phyloP scores from a whole-genome alignment of 352 stramenopile genomes.

The Globisporangium paroecandrum region DNA sequence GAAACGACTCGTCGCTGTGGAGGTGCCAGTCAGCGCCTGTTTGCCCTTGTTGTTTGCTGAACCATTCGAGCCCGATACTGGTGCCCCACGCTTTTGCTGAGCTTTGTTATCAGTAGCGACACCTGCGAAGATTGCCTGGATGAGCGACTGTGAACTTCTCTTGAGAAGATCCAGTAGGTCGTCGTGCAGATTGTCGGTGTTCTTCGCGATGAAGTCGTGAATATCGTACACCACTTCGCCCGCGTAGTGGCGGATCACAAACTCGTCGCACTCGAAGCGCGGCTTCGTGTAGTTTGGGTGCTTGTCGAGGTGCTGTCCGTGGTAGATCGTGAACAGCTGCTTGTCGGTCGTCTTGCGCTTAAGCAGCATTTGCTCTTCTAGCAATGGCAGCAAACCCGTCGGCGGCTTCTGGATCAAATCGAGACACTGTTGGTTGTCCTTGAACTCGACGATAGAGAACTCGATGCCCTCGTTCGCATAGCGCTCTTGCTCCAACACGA shows the following conservation, averaged over 20 bases:
- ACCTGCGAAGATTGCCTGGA: slow-evolving; percentile 51
- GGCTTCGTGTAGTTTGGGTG: slow-evolving; percentile 69
- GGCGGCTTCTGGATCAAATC: slow-evolving; percentile 83
- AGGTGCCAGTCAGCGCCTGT: slow-evolving; percentile 56
- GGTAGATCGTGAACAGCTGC: slow-evolving; percentile 82
- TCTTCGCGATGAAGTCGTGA: slow-evolving; percentile 85
- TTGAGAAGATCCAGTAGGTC: slow-evolving; percentile 79
- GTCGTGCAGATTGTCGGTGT: slow-evolving; percentile 88
- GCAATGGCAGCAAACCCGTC: slow-evolving; percentile 67
- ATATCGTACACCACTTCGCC: slow-evolving; percentile 81
- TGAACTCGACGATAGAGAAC: slow-evolving; percentile 77
- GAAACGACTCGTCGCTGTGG: slow-evolving; percentile 70
- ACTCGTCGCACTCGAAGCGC: slow-evolving; percentile 80
- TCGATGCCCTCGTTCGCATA: slow-evolving; percentile 75
- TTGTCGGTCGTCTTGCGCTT: slow-evolving; percentile 85
- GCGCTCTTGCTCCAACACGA: slow-evolving; percentile 77
- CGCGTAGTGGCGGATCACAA: slow-evolving; percentile 84
- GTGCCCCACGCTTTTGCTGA: slow-evolving; percentile 16
- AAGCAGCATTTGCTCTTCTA: slow-evolving; percentile 87
- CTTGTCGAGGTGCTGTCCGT: slow-evolving; percentile 70
- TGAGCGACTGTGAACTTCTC: slow-evolving; percentile 57
- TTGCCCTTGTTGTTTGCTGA: slow-evolving; percentile 25
- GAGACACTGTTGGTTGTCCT: slow-evolving; percentile 77
- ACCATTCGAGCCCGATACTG: neutral
- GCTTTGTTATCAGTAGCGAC: slow-evolving; percentile 1